Base-by-base conservation (phyloP, 2,329 filamentous ascomycete species). In the Ascosphaera apis region DNA sequence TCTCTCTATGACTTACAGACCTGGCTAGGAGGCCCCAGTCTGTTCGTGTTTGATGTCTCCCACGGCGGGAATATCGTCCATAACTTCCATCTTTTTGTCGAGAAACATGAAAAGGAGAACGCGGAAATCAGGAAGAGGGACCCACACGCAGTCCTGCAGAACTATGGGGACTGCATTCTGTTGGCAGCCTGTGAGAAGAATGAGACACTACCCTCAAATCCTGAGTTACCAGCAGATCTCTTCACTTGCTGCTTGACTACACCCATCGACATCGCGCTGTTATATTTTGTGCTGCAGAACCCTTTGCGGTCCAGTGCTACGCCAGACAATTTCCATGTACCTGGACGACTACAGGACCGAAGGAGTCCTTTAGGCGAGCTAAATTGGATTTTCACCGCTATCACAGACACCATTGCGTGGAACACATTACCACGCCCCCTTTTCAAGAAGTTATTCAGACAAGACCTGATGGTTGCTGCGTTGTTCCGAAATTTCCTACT, bases 351-450 rank as follows among this genome's bases (percentile, higher is more conserved):
- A 31, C 86, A 92, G 50, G 88, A 98, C 56, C 70, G 88, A 40
- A 69, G 88, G 49, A 95, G 88, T 35, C 88, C 88, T 6, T 66
- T 98, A 23, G 88, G 88, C 42, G 88, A 98, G 57, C 63, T 98
- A 11, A 98, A 98, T 50, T 98, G 88, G 88, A 98, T 98, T 25
- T 95, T 98, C 51, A 98, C 88, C 1, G 88, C 88, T 37, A 95
- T 98, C 44, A 98, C 88, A 0, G 88, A 98, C 52, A 95, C 86
- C 1, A 98, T 98, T 47, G 88, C 88, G 0, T 98, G 88, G 88
- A 95, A 91, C 21, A 91, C 82, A 3, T 61, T 98, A 3, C 81
- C 84, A 2, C 76, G 86, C 33, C 72, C 83, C 15, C 61, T 93
- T 8, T 98, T 98, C 58, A 84, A 91, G 55, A 92, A 92, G 54